Evolutionary conservation across 148 eudicot species (phyloP).

Genomic region (Cornus controversa): DNA sequence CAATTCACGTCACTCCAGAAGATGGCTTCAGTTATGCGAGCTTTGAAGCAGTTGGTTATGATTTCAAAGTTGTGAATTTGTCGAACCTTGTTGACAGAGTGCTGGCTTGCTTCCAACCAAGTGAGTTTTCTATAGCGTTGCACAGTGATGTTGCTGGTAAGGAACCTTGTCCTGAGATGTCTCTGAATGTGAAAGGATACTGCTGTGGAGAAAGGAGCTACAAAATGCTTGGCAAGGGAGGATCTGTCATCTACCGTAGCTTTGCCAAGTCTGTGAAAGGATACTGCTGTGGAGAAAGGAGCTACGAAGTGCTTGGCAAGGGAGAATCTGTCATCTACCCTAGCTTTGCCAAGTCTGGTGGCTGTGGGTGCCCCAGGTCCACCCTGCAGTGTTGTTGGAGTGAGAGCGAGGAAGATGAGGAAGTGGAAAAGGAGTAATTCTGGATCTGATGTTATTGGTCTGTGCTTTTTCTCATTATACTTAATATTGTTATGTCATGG

Average conservation of each 20-base stretch:
- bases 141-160: constrained; percentile 33
- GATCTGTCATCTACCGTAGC: constrained; percentile 33
- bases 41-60: constrained; percentile 78
- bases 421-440: constrained; percentile 26
- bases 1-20: constrained; percentile 84
- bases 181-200: constrained; percentile 35
- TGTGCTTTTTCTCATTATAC: background rate
- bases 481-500: background rate
- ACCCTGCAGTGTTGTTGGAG: constrained; percentile 42
- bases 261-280: constrained; percentile 35
- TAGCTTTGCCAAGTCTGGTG: constrained; percentile 29
- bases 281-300: constrained; percentile 33
- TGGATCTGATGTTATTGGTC: constrained; percentile 12
- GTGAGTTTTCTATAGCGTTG: constrained; percentile 58
- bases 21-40: constrained; percentile 89
- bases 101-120: constrained; percentile 65
- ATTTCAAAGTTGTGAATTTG: constrained; percentile 39
- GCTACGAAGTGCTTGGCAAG: constrained; percentile 35
- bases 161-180: constrained; percentile 11
- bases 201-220: constrained; percentile 30
- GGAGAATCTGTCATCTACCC: constrained; percentile 37
- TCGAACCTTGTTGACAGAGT: constrained; percentile 53
- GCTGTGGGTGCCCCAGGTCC: constrained; percentile 44
- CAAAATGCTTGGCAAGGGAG: constrained; percentile 41
- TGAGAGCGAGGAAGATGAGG: constrained; percentile 50